Evolutionary conservation across 2,329 filamentous ascomycete species (phyloP).

Genomic region (Ophiobolus disseminans): DNA sequence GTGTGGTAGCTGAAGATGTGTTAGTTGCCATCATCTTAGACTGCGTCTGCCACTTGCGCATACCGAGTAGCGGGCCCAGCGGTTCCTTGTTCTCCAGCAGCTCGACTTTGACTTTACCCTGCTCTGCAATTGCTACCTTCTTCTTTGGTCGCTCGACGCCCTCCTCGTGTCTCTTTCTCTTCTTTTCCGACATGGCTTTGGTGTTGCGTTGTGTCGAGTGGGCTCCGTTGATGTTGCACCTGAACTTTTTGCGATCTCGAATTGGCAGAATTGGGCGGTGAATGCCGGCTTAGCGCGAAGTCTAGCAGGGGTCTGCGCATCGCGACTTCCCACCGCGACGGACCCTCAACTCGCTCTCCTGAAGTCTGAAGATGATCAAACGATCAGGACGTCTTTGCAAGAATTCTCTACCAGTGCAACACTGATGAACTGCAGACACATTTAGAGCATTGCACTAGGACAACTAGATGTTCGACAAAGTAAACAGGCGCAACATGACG

Average conservation of each 20-base stretch:
- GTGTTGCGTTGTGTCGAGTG: constrained; percentile 7
- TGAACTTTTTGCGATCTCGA: constrained; percentile 8
- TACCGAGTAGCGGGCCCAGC: constrained; percentile 60
- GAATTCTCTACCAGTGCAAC: no score
- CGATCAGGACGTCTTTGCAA: no score
- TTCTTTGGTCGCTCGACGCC: constrained; percentile 47
- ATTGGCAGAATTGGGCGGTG: constrained; percentile 20
- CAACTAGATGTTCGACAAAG: no score
- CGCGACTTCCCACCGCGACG: no score
- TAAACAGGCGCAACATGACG: constrained; percentile 24
- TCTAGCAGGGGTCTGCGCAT: constrained; percentile 1
- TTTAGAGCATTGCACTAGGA: no score
- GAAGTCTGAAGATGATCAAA: no score
- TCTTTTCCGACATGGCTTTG: constrained; percentile 45
- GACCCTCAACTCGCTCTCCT: no score
- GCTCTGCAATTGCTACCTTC: constrained; percentile 52
- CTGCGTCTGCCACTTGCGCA: constrained; percentile 11
- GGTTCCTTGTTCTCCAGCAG: constrained; percentile 56
- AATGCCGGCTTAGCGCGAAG: constrained; percentile 10
- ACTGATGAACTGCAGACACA: no score
- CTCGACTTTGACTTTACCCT: constrained; percentile 53
- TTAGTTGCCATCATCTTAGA: constrained; percentile 1
- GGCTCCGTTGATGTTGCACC: constrained; percentile 15
- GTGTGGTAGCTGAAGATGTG: constrained; percentile 52
- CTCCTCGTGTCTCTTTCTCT: constrained; percentile 48